Evolutionary conservation across 2,329 filamentous ascomycete genomes (phyloP).

Genomic region (Zarea fungicola): DNA sequence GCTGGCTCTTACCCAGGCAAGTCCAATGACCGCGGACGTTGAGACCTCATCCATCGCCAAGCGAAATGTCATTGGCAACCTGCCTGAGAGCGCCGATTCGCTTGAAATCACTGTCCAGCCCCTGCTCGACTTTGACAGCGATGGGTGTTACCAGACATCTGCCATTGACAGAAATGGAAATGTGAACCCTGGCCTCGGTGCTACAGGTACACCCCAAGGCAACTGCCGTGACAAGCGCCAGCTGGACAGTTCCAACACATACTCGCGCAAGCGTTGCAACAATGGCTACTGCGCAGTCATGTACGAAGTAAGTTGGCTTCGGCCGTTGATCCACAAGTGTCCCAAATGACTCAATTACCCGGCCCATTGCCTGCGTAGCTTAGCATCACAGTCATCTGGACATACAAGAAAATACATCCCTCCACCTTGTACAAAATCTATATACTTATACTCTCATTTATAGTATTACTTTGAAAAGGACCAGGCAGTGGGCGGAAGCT

Average conservation of each 20-base stretch:
- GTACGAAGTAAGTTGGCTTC: slow-evolving; percentile 27
- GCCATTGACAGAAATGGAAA: slow-evolving; percentile 35
- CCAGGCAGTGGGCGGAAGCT: slow-evolving; percentile 27
- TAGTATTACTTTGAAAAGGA: slow-evolving; percentile 44
- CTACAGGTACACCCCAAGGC: slow-evolving; percentile 24
- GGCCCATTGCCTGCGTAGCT: too few relatives aligned
- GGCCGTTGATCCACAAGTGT: slow-evolving; percentile 4
- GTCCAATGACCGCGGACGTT: slow-evolving; percentile 9
- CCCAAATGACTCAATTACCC: background rate
- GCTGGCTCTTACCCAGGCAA: slow-evolving; percentile 17
- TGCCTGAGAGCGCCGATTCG: slow-evolving; percentile 28
- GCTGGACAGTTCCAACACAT: slow-evolving; percentile 27
- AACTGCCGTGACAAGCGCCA: slow-evolving; percentile 26
- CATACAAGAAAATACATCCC: too few relatives aligned
- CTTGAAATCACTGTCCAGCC: slow-evolving; percentile 32
- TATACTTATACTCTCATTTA: too few relatives aligned
- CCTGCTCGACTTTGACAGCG: slow-evolving; percentile 33
- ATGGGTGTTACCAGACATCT: slow-evolving; percentile 42
- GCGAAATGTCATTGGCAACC: slow-evolving; percentile 24
- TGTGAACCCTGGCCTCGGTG: slow-evolving; percentile 21
- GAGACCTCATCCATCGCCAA: slow-evolving; percentile 14
- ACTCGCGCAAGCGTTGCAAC: slow-evolving; percentile 28
- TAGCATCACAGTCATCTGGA: too few relatives aligned
- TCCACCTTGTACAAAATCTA: too few relatives aligned
- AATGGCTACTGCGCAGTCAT: slow-evolving; percentile 29